Base-by-base conservation (phyloP, 129 eudicot species). In the Lactuca sativa region DNA sequence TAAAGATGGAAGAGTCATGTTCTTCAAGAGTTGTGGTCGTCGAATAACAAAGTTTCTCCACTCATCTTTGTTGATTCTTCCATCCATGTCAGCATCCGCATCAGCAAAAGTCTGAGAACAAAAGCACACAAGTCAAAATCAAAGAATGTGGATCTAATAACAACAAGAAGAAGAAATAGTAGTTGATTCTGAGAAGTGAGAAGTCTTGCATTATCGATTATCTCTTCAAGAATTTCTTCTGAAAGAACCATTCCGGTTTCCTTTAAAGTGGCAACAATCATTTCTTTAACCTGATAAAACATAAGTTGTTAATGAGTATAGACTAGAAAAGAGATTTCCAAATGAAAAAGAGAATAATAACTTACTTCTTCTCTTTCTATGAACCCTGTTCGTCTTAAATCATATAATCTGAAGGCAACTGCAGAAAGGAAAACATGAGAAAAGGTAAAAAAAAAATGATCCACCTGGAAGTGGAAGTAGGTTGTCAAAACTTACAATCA, bases 1-100 rank as follows among this genome's bases (percentile, higher is more conserved):
- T 18, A 85, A 80, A 68, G 78, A 78, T 31, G 91, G 80, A 71
- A 82, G 88, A 44, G 91, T 86, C 88, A 82, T 86, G 82, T 86
- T 86, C 82, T 76, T 86, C 67, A 86, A 61, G 54, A 86, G 84
- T n/a, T 79, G 70, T 17, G 92, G 92, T 36, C 82, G 76, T 17
- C 81, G 81, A 38, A 66, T 36, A 64, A 76, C 88, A 66, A 86
- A 86, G 68, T 78, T 54, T 61, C 62, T 64, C 86, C 92, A 86
- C 65, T 86, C 92, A 44, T 86, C 86, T 75, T 78, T 81, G 74
- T 73, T 74, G 64, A 86, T 83, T 72, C 72, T 86, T 54, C 86
- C 86, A 48, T 83, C 92, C 77, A 43, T 69, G 67, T 86, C 82
- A 34, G 81, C 61, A 78, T 83, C 88, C 2, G 88, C 88, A 58